Conservation (phyloP, 371 early-diverging fungal species). For the Chytridiales sp. region DNA sequence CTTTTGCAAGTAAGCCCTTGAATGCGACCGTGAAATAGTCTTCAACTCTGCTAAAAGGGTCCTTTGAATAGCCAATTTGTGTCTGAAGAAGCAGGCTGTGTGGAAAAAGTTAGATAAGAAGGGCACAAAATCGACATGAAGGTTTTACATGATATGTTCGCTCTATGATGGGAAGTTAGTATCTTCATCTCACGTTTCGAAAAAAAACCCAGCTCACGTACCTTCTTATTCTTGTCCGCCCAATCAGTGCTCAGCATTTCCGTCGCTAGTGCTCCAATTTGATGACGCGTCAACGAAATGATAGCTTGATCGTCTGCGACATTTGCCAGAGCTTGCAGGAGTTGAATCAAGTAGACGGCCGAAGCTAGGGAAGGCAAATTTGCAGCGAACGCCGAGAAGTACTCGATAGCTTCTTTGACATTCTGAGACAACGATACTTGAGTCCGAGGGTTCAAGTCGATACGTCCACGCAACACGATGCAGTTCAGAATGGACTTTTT, state of each 20-base stretch:
- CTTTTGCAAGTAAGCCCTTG: background rate
- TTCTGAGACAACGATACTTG: background rate
- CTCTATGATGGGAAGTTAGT: background rate
- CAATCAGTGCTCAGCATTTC: background rate
- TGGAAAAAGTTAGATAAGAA: background rate
- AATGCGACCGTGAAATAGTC: slow-evolving; percentile 14
- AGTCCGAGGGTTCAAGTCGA: slow-evolving; percentile 4
- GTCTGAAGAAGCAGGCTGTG: slow-evolving; percentile 1
- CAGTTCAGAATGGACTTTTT: slow-evolving; percentile 9
- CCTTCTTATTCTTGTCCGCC: slow-evolving; percentile 7
- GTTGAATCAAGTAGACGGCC: slow-evolving; percentile 2
- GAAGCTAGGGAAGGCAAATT: slow-evolving; percentile 13
- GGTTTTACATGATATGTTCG: slow-evolving; percentile 4
- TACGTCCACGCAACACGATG: slow-evolving; percentile 10
- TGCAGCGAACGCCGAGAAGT: slow-evolving; percentile 17
- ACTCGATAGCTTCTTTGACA: slow-evolving; percentile 6
- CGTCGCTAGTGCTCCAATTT: slow-evolving; percentile 12
- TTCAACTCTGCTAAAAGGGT: slow-evolving; percentile 3
- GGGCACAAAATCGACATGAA: background rate
- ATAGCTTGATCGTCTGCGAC: background rate
- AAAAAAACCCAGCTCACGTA: no score
- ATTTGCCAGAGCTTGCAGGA: slow-evolving; percentile 7
- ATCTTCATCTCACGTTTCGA: background rate
- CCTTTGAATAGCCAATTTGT: slow-evolving; percentile 8
- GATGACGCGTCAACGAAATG: background rate